Conservation (phyloP, 1,139 yeast species). For the Pichia sp. region DNA sequence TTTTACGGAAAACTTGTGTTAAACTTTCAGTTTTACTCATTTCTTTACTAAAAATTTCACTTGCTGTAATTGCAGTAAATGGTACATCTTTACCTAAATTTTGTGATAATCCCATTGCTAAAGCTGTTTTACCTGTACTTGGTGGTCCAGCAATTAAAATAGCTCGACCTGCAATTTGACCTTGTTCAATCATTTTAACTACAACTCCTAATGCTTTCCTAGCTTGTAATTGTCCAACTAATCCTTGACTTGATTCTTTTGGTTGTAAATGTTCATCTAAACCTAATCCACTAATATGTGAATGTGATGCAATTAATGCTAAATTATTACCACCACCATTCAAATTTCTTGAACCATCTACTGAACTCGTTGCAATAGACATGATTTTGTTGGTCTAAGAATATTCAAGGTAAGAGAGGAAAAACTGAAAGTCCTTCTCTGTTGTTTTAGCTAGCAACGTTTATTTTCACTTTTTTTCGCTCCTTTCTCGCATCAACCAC, state of each 20-base stretch:
- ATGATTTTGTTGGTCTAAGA: constrained; percentile 9
- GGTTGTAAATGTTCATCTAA: constrained; percentile 87
- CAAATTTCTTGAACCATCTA: neutral
- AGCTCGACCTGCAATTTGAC: constrained; percentile 95
- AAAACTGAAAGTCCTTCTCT: no score
- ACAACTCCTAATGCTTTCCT: constrained; percentile 95
- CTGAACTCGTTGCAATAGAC: constrained; percentile 36
- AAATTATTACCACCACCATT: constrained; percentile 27
- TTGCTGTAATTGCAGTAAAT: constrained; percentile 89
- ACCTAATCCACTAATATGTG: constrained; percentile 93
- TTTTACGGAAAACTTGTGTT: constrained; percentile 91
- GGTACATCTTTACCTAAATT: constrained; percentile 88
- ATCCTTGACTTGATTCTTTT: constrained; percentile 72
- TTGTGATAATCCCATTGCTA: constrained; percentile 95
- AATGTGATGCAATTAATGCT: constrained; percentile 88
- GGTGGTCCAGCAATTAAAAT: constrained; percentile 97
- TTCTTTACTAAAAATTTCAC: constrained; percentile 87
- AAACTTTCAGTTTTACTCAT: constrained; percentile 91
- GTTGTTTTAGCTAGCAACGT: neutral
- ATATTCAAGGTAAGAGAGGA: neutral
- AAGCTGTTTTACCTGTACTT: constrained; percentile 96
- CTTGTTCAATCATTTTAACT: constrained; percentile 85
- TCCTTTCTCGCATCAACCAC: no score
- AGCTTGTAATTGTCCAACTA: constrained; percentile 96
- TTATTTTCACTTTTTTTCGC: neutral